Evolutionary conservation across 2,329 filamentous ascomycete genomes (phyloP), one percentile per base, ranked within the genome.

Genomic region (Penicillium sp.): DNA sequence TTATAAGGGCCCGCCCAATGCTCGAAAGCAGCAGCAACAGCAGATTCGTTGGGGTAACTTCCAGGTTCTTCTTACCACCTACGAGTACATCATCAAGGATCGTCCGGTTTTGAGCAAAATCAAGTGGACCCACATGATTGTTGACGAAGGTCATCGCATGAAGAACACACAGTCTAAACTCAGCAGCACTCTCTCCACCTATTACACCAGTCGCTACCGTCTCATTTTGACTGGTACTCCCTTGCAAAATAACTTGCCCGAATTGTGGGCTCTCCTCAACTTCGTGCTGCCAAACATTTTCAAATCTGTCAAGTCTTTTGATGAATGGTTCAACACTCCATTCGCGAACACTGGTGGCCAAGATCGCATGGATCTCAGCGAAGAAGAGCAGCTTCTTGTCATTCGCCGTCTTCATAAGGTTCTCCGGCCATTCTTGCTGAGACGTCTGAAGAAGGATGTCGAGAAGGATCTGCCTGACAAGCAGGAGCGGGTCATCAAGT

Each of bases 51-150:
- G 89, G 72, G 91, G 92, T 40, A 84, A 88, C 49, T 99, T 99
- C 80, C 93, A 99, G 70, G 93, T 99, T 41, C 77, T 99, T 10
- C 80, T 99, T 50, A 99, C 93, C 2, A 99, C 93, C 0, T 99
- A 99, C 74, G 93, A 99, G 71, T 99, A 97, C 75, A 95, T 99
- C 73, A 99, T 99, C 81, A 99, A 97, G 75, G 93, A 99, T 66
- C 84, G 93, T 30, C 92, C 92, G 0, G 80, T 99, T 59, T 76
- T 99, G 11, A 95, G 89, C 77, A 97, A 97, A 78, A 92, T 99
- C 74, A 97, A 97, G 74, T 99, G 93, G 93, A 87, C 96, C 63
- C 93, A 99, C 75, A 97, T 99, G 93, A 97, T 99, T 63, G 93
- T 99, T 59, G 93, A 99, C 64, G 93, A 99, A 77, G 93, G 93